Base-by-base conservation (phyloP, 768 basidiomycete genomes). In the Hericium erinaceus region DNA sequence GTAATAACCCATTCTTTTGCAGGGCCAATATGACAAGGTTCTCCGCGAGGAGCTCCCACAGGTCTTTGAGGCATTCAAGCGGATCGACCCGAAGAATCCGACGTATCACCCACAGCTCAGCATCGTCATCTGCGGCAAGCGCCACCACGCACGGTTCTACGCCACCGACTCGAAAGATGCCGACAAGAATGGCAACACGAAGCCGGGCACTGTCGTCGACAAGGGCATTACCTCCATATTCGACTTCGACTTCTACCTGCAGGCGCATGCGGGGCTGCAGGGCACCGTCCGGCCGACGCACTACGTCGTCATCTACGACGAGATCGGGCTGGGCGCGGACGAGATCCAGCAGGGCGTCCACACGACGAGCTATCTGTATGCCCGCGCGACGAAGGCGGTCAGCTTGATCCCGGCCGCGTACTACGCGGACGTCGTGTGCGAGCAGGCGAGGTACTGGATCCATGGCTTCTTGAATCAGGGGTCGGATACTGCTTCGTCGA, bases 351-450 rank as follows among this genome's bases (percentile, higher is more conserved):
- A 83, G 58, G 85, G 89, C 1, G 82, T 87, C 0, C 80, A 92
- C 65, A 74, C 81, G 55, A 70, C 76, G 13, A 83, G 82, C 63
- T 92, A 91, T 65, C 73, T 89, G 13, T 94, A 89, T 62, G 89
- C 86, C 0, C 80, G 91, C 4, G 89, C 90, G 0, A 94, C 89
- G 3, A 86, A 88, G 64, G 85, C 89, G 0, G 92, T 94, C 33
- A 89, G 87, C 65, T 73, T 92, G 22, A 77, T 91, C 11, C 89
- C 90, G 0, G 79, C 89, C 0, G 89, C 89, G 0, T 89, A 89
- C 65, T 90, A 89, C 63, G 85, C 88, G 7, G 89, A 92, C 69
- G 70, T 92, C 53, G 90, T 88, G 1, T 91, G 89, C 67, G 89
- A 92, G 69, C 75, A 90, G 10, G 90, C 85, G 0, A 72, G 89